Evolutionary conservation across 164 flowering plant species (phyloP).

Genomic region (Tetracentron sinense): DNA sequence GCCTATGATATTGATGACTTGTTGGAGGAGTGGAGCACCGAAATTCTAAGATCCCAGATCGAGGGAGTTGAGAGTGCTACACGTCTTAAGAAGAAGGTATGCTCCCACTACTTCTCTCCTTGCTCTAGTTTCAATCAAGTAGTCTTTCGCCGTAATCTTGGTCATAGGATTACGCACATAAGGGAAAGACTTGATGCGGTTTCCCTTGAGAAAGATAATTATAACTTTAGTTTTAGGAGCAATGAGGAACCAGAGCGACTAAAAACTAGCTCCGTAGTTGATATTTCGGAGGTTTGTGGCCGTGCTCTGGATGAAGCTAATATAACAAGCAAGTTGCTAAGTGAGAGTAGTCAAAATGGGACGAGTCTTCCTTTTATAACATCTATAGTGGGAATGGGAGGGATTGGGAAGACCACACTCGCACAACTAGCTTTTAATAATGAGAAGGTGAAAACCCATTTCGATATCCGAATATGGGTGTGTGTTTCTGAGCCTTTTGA

Average conservation of each 20-base stretch:
- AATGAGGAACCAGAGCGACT: not conserved
- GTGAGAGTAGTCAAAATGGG: not conserved
- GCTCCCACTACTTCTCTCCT: not conserved
- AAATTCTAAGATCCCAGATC: not conserved
- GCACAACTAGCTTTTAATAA: constrained; percentile 18
- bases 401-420: constrained; percentile 24
- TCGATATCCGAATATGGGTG: constrained; percentile 12
- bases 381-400: constrained; percentile 22
- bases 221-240: not conserved
- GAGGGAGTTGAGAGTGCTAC: not conserved
- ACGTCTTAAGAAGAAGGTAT: too few relatives aligned
- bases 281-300: not conserved
- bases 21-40: not conserved
- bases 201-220: not conserved
- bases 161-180: not conserved
- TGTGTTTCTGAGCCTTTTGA: constrained; percentile 15
- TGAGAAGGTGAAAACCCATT: not conserved
- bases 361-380: not conserved
- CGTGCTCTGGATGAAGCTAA: not conserved
- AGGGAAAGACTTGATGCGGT: not conserved
- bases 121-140: not conserved
- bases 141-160: not conserved
- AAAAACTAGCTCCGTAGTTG: not conserved
- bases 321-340: not conserved
- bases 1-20: not conserved